Evolutionary conservation across 371 early-diverging fungal genomes (phyloP).

Genomic region (Mortierella polycephala): DNA sequence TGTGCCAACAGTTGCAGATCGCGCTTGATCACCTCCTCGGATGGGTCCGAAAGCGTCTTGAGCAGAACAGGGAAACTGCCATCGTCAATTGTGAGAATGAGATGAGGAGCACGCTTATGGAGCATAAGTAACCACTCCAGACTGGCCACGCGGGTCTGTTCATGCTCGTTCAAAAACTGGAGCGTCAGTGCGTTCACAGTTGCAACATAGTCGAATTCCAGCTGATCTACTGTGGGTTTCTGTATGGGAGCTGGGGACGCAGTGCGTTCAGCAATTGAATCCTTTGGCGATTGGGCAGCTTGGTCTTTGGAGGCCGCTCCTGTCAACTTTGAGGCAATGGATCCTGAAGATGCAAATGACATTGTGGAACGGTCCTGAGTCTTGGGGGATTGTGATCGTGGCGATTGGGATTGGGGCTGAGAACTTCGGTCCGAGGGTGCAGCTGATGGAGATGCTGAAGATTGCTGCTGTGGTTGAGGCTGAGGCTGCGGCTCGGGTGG

Average conservation of each 20-base stretch:
- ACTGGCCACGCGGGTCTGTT: constrained; percentile 87
- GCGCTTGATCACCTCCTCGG: constrained; percentile 86
- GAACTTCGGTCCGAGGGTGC: constrained; percentile 15
- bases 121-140: constrained; percentile 94
- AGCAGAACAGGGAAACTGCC: constrained; percentile 85
- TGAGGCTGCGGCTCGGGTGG: constrained; percentile 48
- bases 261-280: constrained; percentile 12
- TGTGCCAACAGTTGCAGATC: constrained; percentile 93
- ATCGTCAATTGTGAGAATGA: constrained; percentile 79
- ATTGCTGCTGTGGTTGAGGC: too few species aligned
- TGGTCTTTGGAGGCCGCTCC: constrained; percentile 26
- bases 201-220: constrained; percentile 75
- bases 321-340: constrained; percentile 34
- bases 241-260: constrained; percentile 19
- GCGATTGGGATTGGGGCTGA: constrained; percentile 23
- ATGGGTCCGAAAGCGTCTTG: constrained; percentile 86
- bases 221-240: constrained; percentile 57
- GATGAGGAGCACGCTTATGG: constrained; percentile 86
- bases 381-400: constrained; percentile 53
- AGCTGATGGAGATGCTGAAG: constrained; percentile 3
- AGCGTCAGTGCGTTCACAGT: constrained; percentile 81
- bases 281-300: constrained; percentile 2
- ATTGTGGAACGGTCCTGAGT: constrained; percentile 39
- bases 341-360: constrained; percentile 41
- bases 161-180: constrained; percentile 85